Percentiles rank a stretch among this genome's conserved stretches.
Conservation (phyloP, 2,329 filamentous ascomycete genomes). For the Beauveria varroae region DNA sequence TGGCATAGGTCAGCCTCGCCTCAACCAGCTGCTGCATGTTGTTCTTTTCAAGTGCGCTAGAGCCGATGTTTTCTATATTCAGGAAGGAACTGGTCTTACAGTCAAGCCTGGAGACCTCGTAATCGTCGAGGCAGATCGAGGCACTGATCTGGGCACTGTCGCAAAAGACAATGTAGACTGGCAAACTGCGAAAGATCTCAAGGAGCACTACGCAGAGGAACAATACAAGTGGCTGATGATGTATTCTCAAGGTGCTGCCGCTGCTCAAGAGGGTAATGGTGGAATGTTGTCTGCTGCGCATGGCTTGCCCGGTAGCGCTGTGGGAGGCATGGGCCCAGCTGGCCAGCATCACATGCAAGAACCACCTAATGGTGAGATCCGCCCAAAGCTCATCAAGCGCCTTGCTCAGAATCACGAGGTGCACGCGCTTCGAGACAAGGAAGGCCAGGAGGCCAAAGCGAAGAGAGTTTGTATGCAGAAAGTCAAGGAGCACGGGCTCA, state of each 20-base stretch:
- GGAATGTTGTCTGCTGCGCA: slow-evolving; percentile 58
- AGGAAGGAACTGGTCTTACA: slow-evolving; percentile 86
- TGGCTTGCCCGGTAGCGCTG: slow-evolving; percentile 59
- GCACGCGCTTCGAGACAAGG: slow-evolving; percentile 82
- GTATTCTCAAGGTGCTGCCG: slow-evolving; percentile 77
- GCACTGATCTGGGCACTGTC: slow-evolving; percentile 90
- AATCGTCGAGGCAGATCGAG: slow-evolving; percentile 94
- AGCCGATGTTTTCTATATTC: slow-evolving; percentile 94
- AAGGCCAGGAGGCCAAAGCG: slow-evolving; percentile 94
- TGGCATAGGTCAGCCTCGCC: slow-evolving; percentile 51
- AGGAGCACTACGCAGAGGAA: slow-evolving; percentile 87
- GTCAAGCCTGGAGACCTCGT: slow-evolving; percentile 90
- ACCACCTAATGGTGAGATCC: slow-evolving; percentile 65
- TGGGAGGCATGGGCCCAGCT: slow-evolving; percentile 71
- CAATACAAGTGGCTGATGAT: slow-evolving; percentile 99
- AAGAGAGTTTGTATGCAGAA: slow-evolving; percentile 96
- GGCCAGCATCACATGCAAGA: slow-evolving; percentile 68
- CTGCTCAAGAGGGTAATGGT: slow-evolving; percentile 51
- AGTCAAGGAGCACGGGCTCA: slow-evolving; percentile 85
- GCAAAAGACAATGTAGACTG: slow-evolving; percentile 81
- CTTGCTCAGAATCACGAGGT: slow-evolving; percentile 90
- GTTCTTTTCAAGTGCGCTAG: slow-evolving; percentile 95
- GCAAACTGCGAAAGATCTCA: slow-evolving; percentile 78
- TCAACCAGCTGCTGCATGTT: slow-evolving; percentile 71
- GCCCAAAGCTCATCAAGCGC: slow-evolving; percentile 94